phyloP scores from a whole-genome alignment of 352 stramenopile species.

The Phytophthora podocarpi region DNA sequence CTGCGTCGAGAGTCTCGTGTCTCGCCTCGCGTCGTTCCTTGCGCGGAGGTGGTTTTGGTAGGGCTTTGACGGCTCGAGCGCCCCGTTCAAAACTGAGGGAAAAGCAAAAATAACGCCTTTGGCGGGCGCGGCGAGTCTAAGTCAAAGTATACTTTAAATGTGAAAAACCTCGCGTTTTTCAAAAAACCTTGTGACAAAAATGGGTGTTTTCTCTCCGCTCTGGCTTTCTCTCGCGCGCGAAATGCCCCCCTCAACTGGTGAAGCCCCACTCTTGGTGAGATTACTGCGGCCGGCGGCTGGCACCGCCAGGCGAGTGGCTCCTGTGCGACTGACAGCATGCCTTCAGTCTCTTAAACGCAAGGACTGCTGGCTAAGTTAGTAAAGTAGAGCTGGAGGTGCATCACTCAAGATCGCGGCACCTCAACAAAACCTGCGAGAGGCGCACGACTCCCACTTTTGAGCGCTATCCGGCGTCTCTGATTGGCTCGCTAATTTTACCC shows the following conservation, averaged over 20 bases:
- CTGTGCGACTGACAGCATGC: too few relatives aligned
- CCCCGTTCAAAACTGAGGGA: conserved; percentile 47
- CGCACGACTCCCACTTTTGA: conserved; percentile 24
- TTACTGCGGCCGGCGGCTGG: conserved; percentile 1
- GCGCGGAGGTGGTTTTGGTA: conserved; percentile 28
- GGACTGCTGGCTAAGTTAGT: neutral
- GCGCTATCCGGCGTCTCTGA: neutral
- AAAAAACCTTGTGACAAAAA: conserved; percentile 37
- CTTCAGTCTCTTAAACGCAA: too few relatives aligned
- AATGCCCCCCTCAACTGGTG: conserved; percentile 5
- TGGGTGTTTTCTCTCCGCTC: conserved; percentile 29
- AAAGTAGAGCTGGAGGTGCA: neutral
- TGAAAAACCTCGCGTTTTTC: conserved; percentile 29
- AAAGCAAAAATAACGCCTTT: conserved; percentile 50
- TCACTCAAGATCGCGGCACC: conserved; percentile 26
- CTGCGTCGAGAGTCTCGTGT: too few relatives aligned
- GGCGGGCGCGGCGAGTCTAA: conserved; percentile 9
- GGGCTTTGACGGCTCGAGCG: conserved; percentile 21
- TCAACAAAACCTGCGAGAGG: conserved; percentile 31
- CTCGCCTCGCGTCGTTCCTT: conserved; percentile 17
- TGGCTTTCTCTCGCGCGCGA: conserved; percentile 43
- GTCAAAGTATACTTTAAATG: conserved; percentile 33
- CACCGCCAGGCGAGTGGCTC: neutral
- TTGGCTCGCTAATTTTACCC: conserved; percentile 3
- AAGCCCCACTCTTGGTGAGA: conserved; percentile 32